Evolutionary conservation across 495 filamentous ascomycete genomes (phyloP).

Genomic region (Mytilinidion resinicola): DNA sequence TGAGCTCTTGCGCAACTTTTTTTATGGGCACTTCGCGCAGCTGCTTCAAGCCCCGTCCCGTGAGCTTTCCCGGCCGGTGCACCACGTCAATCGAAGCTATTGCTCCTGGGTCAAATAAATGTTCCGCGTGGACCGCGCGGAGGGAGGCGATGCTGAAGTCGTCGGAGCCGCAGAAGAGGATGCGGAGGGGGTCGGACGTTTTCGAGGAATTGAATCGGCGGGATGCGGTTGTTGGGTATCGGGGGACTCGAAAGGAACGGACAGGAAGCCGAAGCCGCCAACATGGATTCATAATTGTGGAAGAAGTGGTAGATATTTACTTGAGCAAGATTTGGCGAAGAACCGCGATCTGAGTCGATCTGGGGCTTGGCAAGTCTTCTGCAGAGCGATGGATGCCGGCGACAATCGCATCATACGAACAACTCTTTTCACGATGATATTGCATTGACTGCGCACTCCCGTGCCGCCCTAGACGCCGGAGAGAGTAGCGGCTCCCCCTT

Average conservation of each 20-base stretch:
- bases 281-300: conserved; percentile 4
- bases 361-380: neutral
- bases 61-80: conserved; percentile 66
- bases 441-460: too few species aligned
- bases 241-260: neutral
- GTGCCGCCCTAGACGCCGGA: too few species aligned
- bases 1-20: conserved; percentile 36
- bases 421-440: too few species aligned
- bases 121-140: conserved; percentile 59
- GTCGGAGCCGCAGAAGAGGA: conserved; percentile 94
- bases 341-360: conserved; percentile 1
- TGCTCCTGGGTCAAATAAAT: conserved; percentile 44
- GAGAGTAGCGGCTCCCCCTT: too few species aligned
- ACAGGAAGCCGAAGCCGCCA: conserved; percentile 13
- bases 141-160: conserved; percentile 81
- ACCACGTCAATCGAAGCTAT: conserved; percentile 86
- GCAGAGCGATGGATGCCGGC: too few species aligned
- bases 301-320: neutral
- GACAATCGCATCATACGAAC: too few species aligned
- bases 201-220: neutral
- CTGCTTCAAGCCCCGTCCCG: conserved; percentile 64
- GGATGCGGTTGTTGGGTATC: neutral
- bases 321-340: neutral
- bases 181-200: conserved; percentile 60
- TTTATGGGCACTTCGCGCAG: conserved; percentile 76